Conservation (phyloP, 2,329 filamentous ascomycete species). For the Penicillium sp. region DNA sequence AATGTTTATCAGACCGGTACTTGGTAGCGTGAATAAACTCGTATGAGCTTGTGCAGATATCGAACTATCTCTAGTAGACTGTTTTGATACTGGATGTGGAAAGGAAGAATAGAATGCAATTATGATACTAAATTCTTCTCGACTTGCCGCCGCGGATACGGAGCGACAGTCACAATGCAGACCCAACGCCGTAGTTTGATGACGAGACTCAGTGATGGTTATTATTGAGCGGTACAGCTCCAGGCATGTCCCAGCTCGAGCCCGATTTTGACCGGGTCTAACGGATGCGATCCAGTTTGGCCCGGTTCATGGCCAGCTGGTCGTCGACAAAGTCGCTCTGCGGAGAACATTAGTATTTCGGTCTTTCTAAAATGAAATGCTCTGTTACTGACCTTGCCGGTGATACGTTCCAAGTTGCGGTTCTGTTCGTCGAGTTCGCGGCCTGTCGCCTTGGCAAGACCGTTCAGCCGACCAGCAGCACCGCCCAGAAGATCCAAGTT, state of each 20-base stretch:
- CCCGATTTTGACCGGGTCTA: slow-evolving; percentile 15
- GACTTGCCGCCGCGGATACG: slow-evolving; percentile 8
- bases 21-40: no score
- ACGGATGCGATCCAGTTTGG: slow-evolving; percentile 57
- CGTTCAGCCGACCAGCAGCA: slow-evolving; percentile 64
- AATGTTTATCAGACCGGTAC: no score
- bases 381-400: slow-evolving; percentile 58
- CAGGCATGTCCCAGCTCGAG: slow-evolving; percentile 25
- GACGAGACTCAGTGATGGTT: slow-evolving; percentile 11
- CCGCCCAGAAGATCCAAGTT: slow-evolving; percentile 57
- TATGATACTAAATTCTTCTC: slow-evolving; percentile 17
- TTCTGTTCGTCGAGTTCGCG: slow-evolving; percentile 73
- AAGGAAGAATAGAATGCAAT: slow-evolving; percentile 4
- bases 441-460: slow-evolving; percentile 66
- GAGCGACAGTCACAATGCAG: slow-evolving; percentile 3
- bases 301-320: slow-evolving; percentile 70
- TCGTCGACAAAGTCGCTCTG: slow-evolving; percentile 80
- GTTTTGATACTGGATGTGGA: no score
- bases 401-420: slow-evolving; percentile 68
- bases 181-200: slow-evolving; percentile 22
- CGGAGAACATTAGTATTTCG: slow-evolving; percentile 20
- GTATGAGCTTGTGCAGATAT: no score
- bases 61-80: no score
- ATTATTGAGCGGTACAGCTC: slow-evolving; percentile 25
- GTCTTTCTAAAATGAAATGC: neutral